phyloP scores from a whole-genome alignment of 768 basidiomycete genomes.

The Rossbeevera mucosa region DNA sequence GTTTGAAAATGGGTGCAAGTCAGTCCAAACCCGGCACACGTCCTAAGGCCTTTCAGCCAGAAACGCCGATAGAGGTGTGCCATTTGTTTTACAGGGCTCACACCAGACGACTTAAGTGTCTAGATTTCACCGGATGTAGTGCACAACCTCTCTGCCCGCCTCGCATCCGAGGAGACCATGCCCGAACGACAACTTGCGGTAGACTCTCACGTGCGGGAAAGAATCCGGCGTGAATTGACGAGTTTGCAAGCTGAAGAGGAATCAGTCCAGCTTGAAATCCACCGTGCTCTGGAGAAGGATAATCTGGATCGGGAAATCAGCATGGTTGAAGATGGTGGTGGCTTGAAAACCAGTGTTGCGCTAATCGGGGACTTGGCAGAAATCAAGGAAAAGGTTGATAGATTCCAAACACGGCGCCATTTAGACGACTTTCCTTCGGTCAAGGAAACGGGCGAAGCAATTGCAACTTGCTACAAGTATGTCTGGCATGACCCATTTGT shows the following conservation, averaged over 20 bases:
- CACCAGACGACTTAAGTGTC: slow-evolving; percentile 6
- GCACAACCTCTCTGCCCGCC: slow-evolving; percentile 66
- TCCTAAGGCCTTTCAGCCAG: slow-evolving; percentile 54
- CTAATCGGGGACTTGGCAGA: slow-evolving; percentile 75
- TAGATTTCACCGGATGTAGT: slow-evolving; percentile 85
- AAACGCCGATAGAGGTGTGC: slow-evolving; percentile 51
- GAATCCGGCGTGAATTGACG: slow-evolving; percentile 65
- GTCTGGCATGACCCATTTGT: not conserved
- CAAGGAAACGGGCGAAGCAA: slow-evolving; percentile 51
- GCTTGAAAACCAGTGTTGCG: slow-evolving; percentile 54
- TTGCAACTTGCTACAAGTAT: slow-evolving; percentile 74
- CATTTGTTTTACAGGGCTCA: not conserved
- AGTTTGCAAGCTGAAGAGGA: slow-evolving; percentile 68
- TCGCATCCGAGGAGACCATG: slow-evolving; percentile 53
- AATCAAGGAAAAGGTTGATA: slow-evolving; percentile 66
- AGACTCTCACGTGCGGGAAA: slow-evolving; percentile 67
- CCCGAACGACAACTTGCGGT: slow-evolving; percentile 69
- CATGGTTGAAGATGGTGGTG: slow-evolving; percentile 43
- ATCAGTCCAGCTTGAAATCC: slow-evolving; percentile 65
- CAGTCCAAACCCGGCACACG: slow-evolving; percentile 58
- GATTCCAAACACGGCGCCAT: slow-evolving; percentile 54
- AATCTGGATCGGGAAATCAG: slow-evolving; percentile 73
- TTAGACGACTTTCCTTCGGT: slow-evolving; percentile 53
- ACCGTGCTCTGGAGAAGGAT: slow-evolving; percentile 78
- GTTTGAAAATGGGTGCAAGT: slow-evolving; percentile 53